Conservation (phyloP, 257 asterid genomes). For the Plantago elongata region DNA sequence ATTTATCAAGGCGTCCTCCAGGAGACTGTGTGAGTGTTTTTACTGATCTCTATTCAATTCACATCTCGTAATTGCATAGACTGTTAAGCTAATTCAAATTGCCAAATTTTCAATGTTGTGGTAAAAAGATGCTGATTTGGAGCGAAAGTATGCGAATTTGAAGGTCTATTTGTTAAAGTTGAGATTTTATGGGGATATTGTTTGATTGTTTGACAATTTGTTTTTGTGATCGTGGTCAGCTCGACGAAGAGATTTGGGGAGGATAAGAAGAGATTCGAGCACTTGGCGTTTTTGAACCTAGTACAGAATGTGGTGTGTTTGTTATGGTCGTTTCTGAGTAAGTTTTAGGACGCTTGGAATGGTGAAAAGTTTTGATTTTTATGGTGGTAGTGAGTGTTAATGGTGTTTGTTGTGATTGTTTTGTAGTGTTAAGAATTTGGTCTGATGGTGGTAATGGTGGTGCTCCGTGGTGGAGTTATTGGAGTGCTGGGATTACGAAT, state of each 20-base stretch:
- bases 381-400: not conserved
- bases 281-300: conserved; percentile 85
- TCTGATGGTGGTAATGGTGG: conserved; percentile 61
- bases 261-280: conserved; percentile 93
- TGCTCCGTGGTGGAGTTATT: conserved; percentile 98
- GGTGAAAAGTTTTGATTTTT: not conserved
- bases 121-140: too few species aligned
- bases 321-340: conserved; percentile 90
- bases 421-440: conserved; percentile 83
- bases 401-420: conserved; percentile 9
- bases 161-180: too few species aligned
- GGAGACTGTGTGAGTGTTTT: conserved; percentile 65
- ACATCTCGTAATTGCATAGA: not conserved
- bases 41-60: not conserved
- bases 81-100: too few species aligned
- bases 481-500: conserved; percentile 98
- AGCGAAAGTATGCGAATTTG: too few species aligned
- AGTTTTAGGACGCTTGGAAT: conserved; percentile 26
- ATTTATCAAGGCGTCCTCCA: conserved; percentile 95
- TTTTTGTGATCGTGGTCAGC: conserved; percentile 31
- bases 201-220: not conserved
- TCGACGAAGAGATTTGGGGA: conserved; percentile 87
- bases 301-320: conserved; percentile 94
- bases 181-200: too few species aligned
- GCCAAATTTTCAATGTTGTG: too few species aligned